A percentile compares a stretch with the other conserved stretches of the same genome.
Evolutionary conservation across 164 flowering plant genomes (phyloP).

Genomic region (Taxillus chinensis): DNA sequence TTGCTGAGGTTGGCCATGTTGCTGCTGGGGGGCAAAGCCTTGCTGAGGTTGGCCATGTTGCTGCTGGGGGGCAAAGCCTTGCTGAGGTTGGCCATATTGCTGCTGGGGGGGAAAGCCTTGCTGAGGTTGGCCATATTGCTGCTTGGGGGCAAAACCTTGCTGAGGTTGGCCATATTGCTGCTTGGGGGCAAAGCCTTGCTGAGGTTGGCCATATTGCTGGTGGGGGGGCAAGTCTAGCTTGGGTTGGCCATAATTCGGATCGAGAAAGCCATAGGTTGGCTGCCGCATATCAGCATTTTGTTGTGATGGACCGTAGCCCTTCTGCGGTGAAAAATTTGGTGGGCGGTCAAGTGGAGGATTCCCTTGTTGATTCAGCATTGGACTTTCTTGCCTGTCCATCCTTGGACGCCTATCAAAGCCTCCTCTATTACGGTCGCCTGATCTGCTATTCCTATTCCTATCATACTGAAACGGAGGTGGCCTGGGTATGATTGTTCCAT

Average conservation of each 20-base stretch:
- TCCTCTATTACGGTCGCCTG: constrained; percentile 28
- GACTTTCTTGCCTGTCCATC: constrained; percentile 29
- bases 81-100: constrained; percentile 12
- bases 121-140: no score
- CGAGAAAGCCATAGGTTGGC: not conserved
- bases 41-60: constrained; percentile 13
- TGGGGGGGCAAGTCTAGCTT: not conserved
- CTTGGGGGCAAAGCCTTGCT: not conserved
- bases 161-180: no score
- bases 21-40: constrained; percentile 1
- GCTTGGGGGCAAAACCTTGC: no score
- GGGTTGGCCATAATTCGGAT: constrained; percentile 15
- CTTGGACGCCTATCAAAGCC: constrained; percentile 24
- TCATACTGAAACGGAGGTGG: constrained; percentile 67
- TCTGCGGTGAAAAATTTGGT: constrained; percentile 12
- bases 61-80: constrained; percentile 4
- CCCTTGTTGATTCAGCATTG: constrained; percentile 24
- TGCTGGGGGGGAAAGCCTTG: not conserved
- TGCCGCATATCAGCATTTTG: not conserved
- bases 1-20: constrained; percentile 13
- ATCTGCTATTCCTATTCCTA: constrained; percentile 14
- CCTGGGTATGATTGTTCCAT: constrained; percentile 76
- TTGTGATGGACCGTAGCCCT: constrained; percentile 17
- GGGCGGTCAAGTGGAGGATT: constrained; percentile 13
- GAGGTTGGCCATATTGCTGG: not conserved